A percentile compares a stretch with the other conserved stretches of the same genome.
Evolutionary conservation across 257 asterid genomes (phyloP).

Genomic region (Forsythia viridissima): DNA sequence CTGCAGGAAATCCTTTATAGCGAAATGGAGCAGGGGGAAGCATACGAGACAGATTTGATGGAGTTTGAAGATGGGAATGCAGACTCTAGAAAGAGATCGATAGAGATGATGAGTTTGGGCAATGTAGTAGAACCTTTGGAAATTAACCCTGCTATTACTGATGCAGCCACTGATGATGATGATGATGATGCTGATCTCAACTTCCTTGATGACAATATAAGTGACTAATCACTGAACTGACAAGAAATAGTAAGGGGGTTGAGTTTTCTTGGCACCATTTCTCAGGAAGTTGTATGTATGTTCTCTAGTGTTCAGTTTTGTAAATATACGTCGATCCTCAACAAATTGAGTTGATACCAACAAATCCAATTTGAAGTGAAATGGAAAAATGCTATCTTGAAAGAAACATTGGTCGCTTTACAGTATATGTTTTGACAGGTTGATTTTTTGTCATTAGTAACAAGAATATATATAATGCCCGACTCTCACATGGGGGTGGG

Average conservation of each 20-base stretch:
- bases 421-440: neutral
- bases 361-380: neutral
- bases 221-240: conserved; percentile 34
- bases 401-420: neutral
- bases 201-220: conserved; percentile 65
- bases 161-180: conserved; percentile 49
- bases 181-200: conserved; percentile 51
- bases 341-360: conserved; percentile 4
- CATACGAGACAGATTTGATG: conserved; percentile 60
- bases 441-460: too few relatives aligned
- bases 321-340: conserved; percentile 2
- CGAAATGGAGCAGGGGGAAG: conserved; percentile 70
- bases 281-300: conserved; percentile 3
- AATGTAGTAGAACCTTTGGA: conserved; percentile 58
- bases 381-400: neutral
- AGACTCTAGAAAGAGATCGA: conserved; percentile 48
- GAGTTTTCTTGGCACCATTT: neutral
- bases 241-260: neutral
- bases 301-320: conserved; percentile 22
- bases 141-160: conserved; percentile 37
- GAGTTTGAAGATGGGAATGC: conserved; percentile 60
- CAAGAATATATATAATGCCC: too few relatives aligned
- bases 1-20: conserved; percentile 63
- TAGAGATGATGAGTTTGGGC: conserved; percentile 50
- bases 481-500: too few relatives aligned